phyloP scores from a whole-genome alignment of 1,284 basidiomycete species.

The Cryptococcus sp. region DNA sequence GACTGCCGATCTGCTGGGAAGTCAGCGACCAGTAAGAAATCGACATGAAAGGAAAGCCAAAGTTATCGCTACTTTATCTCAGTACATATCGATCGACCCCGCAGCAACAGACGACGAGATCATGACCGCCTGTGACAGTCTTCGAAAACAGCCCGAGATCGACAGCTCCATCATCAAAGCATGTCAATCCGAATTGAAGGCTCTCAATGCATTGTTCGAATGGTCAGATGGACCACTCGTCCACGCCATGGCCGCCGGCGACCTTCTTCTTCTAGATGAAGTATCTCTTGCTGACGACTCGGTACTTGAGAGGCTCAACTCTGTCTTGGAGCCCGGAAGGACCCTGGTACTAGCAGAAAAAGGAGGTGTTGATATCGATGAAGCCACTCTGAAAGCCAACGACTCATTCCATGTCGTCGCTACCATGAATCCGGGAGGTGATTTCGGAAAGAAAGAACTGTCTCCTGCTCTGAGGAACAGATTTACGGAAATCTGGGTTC shows the following conservation, averaged over 20 bases:
- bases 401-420: slow-evolving; percentile 82
- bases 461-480: slow-evolving; percentile 95
- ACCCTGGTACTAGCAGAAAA: slow-evolving; percentile 91
- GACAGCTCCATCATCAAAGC: slow-evolving; percentile 11
- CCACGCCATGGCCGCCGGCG: slow-evolving; percentile 81
- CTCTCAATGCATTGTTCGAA: slow-evolving; percentile 74
- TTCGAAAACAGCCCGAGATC: slow-evolving; percentile 16
- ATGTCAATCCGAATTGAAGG: slow-evolving; percentile 45
- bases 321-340: slow-evolving; percentile 86
- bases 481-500: slow-evolving; percentile 99
- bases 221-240: slow-evolving; percentile 96
- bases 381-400: slow-evolving; percentile 63
- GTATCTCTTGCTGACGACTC: slow-evolving; percentile 98
- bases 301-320: slow-evolving; percentile 94
- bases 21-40: slow-evolving; percentile 88
- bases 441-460: slow-evolving; percentile 98
- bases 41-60: slow-evolving; percentile 52
- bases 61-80: slow-evolving; percentile 35
- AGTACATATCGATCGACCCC: slow-evolving; percentile 27
- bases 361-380: slow-evolving; percentile 68
- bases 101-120: slow-evolving; percentile 29
- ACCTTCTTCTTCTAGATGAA: slow-evolving; percentile 89
- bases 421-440: slow-evolving; percentile 99
- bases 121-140: slow-evolving; percentile 8
- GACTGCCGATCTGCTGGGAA: slow-evolving; percentile 93